These are phyloP conservation scores for Plasmopara halstedii DNA, from an alignment of 352 stramenopile genomes.

Conservation along the genomic window DNA sequence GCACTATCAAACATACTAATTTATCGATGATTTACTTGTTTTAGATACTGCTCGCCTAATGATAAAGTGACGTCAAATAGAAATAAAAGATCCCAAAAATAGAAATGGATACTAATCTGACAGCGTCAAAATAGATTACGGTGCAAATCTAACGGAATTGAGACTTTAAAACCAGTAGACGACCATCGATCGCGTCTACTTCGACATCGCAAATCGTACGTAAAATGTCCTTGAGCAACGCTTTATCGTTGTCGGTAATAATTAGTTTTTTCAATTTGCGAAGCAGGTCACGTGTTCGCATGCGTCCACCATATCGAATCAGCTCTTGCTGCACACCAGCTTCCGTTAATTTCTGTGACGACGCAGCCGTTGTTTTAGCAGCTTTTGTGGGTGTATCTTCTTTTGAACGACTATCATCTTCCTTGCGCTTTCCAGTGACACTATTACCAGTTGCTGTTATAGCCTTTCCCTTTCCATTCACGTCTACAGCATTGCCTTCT, in stretches of 20 bases:
- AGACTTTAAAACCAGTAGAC: conserved; percentile 75
- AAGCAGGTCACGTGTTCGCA: conserved; percentile 71
- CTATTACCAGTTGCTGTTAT: conserved; percentile 9
- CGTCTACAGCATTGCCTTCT: conserved; percentile 18
- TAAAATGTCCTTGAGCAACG: conserved; percentile 80
- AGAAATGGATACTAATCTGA: background rate
- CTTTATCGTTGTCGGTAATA: conserved; percentile 71
- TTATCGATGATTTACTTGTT: no score
- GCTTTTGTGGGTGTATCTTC: conserved; percentile 43
- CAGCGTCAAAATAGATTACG: background rate
- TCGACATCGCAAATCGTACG: conserved; percentile 84
- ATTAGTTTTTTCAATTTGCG: conserved; percentile 79
- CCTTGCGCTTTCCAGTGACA: conserved; percentile 42
- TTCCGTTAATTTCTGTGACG: conserved; percentile 62
- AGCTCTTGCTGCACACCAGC: conserved; percentile 78
- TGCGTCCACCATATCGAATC: conserved; percentile 73
- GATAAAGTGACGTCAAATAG: no score
- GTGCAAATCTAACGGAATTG: conserved; percentile 64
- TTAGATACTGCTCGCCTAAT: no score
- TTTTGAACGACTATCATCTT: conserved; percentile 30
- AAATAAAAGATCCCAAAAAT: no score
- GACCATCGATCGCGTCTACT: conserved; percentile 77
- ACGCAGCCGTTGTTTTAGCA: conserved; percentile 23
- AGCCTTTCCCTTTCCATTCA: conserved; percentile 18
- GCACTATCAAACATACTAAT: no score